Conservation (phyloP, 805 yeast species). For the Starmerella sp. region DNA sequence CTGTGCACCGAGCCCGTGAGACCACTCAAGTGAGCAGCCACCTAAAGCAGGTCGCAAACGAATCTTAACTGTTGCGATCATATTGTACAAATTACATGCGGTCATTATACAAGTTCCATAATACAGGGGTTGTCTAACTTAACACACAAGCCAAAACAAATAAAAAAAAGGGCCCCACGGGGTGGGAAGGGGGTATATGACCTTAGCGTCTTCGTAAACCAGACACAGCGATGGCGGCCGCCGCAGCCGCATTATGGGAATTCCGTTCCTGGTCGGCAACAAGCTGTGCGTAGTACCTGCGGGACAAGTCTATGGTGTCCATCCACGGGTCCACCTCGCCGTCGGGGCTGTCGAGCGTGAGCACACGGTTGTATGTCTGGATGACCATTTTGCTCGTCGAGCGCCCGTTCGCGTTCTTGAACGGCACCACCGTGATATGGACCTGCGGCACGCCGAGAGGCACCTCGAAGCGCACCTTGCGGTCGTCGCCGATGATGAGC, state of each 20-base stretch:
- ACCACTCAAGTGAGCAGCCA: not conserved
- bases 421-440: slow-evolving; percentile 27
- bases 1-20: not conserved
- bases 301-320: slow-evolving; percentile 25
- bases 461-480: slow-evolving; percentile 26
- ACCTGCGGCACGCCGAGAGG: slow-evolving; percentile 29
- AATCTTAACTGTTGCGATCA: not conserved
- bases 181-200: not conserved
- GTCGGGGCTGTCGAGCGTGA: slow-evolving; percentile 28
- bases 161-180: not conserved
- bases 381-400: slow-evolving; percentile 23
- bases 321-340: slow-evolving; percentile 28
- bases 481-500: slow-evolving; percentile 28
- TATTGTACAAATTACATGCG: not conserved
- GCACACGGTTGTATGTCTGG: slow-evolving; percentile 28
- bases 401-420: slow-evolving; percentile 20
- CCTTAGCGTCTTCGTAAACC: slow-evolving; percentile 6
- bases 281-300: slow-evolving; percentile 26
- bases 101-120: not conserved
- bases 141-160: not conserved
- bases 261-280: slow-evolving; percentile 25
- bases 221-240: slow-evolving; percentile 29
- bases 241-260: slow-evolving; percentile 28
- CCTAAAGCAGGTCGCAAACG: too few species aligned
- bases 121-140: not conserved